Conservation (phyloP, 805 yeast genomes). For the Pichia californica region DNA sequence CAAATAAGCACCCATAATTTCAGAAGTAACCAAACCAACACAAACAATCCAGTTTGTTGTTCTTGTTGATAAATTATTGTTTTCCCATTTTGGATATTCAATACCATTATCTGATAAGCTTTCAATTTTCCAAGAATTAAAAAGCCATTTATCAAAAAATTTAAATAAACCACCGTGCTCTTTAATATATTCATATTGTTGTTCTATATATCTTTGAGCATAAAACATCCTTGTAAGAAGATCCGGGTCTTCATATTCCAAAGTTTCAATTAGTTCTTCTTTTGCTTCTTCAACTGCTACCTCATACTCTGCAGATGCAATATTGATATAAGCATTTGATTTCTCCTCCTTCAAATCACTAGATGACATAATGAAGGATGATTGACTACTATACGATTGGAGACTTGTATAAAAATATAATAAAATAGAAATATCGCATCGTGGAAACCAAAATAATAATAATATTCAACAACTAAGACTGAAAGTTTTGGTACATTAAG, state of each 20-base stretch:
- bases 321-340: too few species aligned
- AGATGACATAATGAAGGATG: too few species aligned
- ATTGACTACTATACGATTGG: too few species aligned
- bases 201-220: slow-evolving; percentile 18
- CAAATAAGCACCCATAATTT: slow-evolving; percentile 19
- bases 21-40: slow-evolving; percentile 19
- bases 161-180: slow-evolving; percentile 3
- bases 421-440: too few species aligned
- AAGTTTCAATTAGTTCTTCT: background rate
- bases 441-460: too few species aligned
- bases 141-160: slow-evolving; percentile 7
- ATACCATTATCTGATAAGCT: slow-evolving; percentile 3
- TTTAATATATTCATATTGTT: slow-evolving; percentile 12
- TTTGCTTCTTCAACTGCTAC: too few species aligned
- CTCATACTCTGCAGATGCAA: too few species aligned
- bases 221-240: slow-evolving; percentile 15
- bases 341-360: too few species aligned
- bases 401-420: too few species aligned
- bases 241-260: background rate
- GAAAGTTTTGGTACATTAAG: too few species aligned
- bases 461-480: too few species aligned
- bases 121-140: slow-evolving; percentile 5
- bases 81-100: slow-evolving; percentile 15
- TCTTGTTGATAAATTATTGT: slow-evolving; percentile 12
- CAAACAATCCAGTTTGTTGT: slow-evolving; percentile 17